A percentile compares a stretch with the other conserved stretches of the same genome.
These are phyloP conservation scores for Neobulgaria alba DNA, from an alignment of 2,329 filamentous ascomycete genomes.

Conservation along the genomic window DNA sequence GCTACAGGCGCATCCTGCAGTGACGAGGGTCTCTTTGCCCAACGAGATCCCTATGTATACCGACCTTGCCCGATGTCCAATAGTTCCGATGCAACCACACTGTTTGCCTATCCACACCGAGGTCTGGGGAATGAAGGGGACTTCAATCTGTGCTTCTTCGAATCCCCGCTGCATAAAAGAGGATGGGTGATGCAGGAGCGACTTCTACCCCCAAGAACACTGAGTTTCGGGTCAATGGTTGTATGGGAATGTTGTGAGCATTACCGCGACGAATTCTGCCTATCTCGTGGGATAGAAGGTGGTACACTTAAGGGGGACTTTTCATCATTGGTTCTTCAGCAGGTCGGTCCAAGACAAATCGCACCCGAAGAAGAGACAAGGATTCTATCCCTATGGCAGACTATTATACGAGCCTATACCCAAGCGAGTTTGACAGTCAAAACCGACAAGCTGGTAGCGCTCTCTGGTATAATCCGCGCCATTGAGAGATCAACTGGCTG, in stretches of 20 bases:
- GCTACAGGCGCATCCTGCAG: not conserved
- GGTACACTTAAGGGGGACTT: not conserved
- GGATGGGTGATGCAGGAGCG: not conserved
- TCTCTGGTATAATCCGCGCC: not conserved
- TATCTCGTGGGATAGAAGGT: not conserved
- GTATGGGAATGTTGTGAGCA: not conserved
- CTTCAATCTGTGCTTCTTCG: not conserved
- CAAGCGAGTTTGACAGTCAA: not conserved
- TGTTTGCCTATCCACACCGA: not conserved
- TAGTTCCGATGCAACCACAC: not conserved
- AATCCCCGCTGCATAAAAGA: not conserved
- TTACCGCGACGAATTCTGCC: not conserved
- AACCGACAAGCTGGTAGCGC: not conserved
- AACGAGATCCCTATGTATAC: not conserved
- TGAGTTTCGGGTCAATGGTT: not conserved
- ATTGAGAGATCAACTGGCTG: no score
- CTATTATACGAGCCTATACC: not conserved
- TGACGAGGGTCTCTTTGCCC: not conserved
- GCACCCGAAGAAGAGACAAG: not conserved
- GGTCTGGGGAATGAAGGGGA: not conserved
- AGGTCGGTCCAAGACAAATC: no score
- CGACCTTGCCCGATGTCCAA: not conserved
- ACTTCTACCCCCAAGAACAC: not conserved
- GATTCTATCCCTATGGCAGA: not conserved
- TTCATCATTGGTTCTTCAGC: not conserved